Evolutionary conservation across 2,329 filamentous ascomycete genomes (phyloP), one percentile per base, ranked within the genome.

Genomic region (Fusarium phyllophilum): DNA sequence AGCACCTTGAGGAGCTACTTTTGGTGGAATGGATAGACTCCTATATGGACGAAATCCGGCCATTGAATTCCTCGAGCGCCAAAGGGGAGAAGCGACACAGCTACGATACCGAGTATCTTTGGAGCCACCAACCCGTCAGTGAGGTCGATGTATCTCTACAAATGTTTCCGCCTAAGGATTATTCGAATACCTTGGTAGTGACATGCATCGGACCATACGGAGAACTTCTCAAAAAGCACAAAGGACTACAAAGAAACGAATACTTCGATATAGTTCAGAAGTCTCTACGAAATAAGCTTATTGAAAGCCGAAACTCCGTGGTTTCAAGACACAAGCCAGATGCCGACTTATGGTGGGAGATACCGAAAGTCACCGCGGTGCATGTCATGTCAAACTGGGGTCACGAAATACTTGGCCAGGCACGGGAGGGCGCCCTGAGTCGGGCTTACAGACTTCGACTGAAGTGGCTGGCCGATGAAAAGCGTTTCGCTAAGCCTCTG

Each of bases 401-500:
- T 4, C 55, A 58, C 3, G 17, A 29, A n/a, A 2, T n/a, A 18
- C n/a, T 58, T n/a, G 29, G 13, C 1, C 13, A 8, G 2, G n/a
- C 18, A 10, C 55, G 41, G 2, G 12, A 15, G n/a, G 12, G 18
- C 1, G 18, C 41, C 1, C 2, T 58, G 29, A 22, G 29, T 12
- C n/a, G 8, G 18, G 18, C 29, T 18, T 46, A 22, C 2, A 0
- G 9, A 5, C 31, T 22, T 34, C 55, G 55, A 46, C 17, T 46
- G 18, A 20, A 11, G 29, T 58, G 18, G 55, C 18, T 36, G 10
- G 29, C 14, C 1, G 5, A 46, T 7, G 4, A 18, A 22, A 22
- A 58, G 26, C n/a, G 55, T 22, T 7, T 4, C 2, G 8, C 9
- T 12, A 9, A n/a, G 0, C 13, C 2, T n/a, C 6, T 22, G 5